Evolutionary conservation across 148 eudicot species (phyloP), one percentile per base, ranked within the genome.

Genomic region (Amaranthus hypochondriacus): DNA sequence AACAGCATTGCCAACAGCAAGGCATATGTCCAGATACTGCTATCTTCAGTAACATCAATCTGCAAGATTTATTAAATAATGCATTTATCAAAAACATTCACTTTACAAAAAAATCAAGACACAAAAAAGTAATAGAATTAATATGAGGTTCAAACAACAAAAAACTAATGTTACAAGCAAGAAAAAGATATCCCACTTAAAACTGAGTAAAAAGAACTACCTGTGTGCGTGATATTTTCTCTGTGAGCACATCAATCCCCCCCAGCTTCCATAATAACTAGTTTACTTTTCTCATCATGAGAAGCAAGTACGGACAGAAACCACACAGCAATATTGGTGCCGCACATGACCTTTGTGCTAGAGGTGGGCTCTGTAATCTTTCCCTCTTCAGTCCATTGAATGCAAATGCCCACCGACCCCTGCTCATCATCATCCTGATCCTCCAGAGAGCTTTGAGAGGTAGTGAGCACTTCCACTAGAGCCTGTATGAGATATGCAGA

Each of bases 211-310:
- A 68, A 59, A 66, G 48, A 39, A 11, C 61, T 88, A 95, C 97
- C 96, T 83, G 93, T 63, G 86, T 39, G 73, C 82, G 80, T 69
- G 89, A 84, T 62, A 92, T 86, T 83, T 83, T 95, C 75, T 92
- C 99, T 7, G 87, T 90, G 70, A 93, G 81, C 73, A 85, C 85
- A 81, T 95, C 99, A 86, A 95, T 75, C 61, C 89, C 94, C 94
- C 69, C 89, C 97, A 73, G 97, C 94, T 71, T 95, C 97, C 94
- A 92, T 85, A 73, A 90, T 86, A 73, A 75, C 89, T 76, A 68
- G 66, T 84, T 83, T 92, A 73, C 83, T 83, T 73, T 83, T 89
- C 69, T 86, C 90, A 78, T 85, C 92, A 80, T 80, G 87, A 78
- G 86, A 78, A 68, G 96, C 96, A 85, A 95, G 90, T 78, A 85